phyloP scores from a whole-genome alignment of 1,284 basidiomycete genomes.

The Tylopilus sp. region DNA sequence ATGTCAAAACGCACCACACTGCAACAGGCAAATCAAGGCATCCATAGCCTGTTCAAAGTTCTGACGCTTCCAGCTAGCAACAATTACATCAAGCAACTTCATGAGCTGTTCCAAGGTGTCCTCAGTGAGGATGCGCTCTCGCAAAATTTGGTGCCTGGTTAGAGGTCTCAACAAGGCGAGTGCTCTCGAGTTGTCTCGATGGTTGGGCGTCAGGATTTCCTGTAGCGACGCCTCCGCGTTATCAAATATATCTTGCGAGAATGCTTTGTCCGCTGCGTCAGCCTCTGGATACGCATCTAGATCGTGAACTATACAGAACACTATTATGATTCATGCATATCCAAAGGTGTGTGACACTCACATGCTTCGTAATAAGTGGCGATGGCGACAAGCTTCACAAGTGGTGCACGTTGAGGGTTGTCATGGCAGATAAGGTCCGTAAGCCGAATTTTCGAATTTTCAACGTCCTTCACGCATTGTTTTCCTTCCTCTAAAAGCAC shows the following conservation, averaged over 20 bases:
- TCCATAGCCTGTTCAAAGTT: constrained; percentile 37
- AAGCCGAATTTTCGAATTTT: constrained; percentile 22
- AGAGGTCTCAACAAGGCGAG: constrained; percentile 35
- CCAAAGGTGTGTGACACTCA: constrained; percentile 14
- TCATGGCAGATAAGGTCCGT: constrained; percentile 16
- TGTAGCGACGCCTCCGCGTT: constrained; percentile 17
- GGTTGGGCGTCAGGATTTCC: constrained; percentile 22
- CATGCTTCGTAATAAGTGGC: constrained; percentile 39
- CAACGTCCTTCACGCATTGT: constrained; percentile 24
- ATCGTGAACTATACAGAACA: constrained; percentile 19
- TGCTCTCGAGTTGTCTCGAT: constrained; percentile 31
- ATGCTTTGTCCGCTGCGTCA: not conserved
- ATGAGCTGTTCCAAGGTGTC: constrained; percentile 30
- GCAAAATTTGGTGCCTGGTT: constrained; percentile 25
- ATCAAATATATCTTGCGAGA: constrained; percentile 10
- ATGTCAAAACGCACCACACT: constrained; percentile 26
- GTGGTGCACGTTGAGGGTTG: not conserved
- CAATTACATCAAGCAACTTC: constrained; percentile 21
- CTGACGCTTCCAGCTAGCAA: not conserved
- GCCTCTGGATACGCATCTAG: not conserved
- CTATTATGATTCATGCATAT: not conserved
- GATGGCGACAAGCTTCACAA: constrained; percentile 36
- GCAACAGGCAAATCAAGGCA: constrained; percentile 31
- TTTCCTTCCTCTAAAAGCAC: constrained; percentile 35
- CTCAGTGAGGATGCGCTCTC: constrained; percentile 22